phyloP scores from a whole-genome alignment of 805 yeast species.

The Ascoidea asiatica region DNA sequence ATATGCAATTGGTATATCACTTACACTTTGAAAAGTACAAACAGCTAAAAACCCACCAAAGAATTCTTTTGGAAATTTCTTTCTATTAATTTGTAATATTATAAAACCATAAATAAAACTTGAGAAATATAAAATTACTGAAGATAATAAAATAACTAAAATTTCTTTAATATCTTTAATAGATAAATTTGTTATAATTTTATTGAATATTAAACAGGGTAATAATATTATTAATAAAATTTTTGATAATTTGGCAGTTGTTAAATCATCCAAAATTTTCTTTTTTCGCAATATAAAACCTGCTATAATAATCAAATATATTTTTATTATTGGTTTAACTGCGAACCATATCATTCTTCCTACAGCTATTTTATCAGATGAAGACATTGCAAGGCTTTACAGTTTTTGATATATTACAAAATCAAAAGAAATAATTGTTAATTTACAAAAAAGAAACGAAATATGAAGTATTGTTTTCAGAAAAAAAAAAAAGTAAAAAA shows the following conservation, averaged over 20 bases:
- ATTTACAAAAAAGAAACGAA: too few relatives aligned
- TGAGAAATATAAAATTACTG: conserved; percentile 22
- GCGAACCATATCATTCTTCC: conserved; percentile 60
- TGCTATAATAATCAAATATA: conserved; percentile 53
- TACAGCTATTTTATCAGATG: too few relatives aligned
- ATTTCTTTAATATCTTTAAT: conserved; percentile 56
- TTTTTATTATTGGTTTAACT: conserved; percentile 77
- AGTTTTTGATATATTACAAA: too few relatives aligned
- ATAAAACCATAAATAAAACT: conserved; percentile 40
- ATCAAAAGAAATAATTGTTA: too few relatives aligned
- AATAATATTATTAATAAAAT: conserved; percentile 53
- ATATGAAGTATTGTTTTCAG: too few relatives aligned
- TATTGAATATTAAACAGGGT: conserved; percentile 67
- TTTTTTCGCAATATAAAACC: conserved; percentile 54
- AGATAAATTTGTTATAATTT: conserved; percentile 52
- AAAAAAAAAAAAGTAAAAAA: too few relatives aligned
- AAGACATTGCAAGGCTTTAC: too few relatives aligned
- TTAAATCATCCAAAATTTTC: conserved; percentile 52
- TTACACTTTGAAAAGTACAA: conserved; percentile 65
- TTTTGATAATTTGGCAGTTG: conserved; percentile 56
- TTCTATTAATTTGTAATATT: too few relatives aligned
- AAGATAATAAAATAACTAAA: conserved; percentile 47
- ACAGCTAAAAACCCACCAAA: conserved; percentile 62
- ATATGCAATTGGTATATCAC: conserved; percentile 81
- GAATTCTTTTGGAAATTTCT: conserved; percentile 72